Evolutionary conservation across 2,329 filamentous ascomycete genomes (phyloP).

Genomic region (Acrocalymma vagum): DNA sequence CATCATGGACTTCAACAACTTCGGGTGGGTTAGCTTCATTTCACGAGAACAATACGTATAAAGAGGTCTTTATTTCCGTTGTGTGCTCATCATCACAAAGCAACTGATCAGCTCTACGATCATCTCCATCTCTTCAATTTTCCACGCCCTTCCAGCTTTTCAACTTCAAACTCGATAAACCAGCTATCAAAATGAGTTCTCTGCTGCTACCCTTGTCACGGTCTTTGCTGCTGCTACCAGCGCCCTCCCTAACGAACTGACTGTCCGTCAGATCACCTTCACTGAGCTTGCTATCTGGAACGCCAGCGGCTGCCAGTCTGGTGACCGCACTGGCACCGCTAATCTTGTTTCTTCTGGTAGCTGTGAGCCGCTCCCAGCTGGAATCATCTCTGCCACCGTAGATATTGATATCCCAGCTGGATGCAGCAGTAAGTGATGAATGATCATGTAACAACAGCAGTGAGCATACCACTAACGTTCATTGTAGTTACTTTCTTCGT

Average conservation of each 20-base stretch:
- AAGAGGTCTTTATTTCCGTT: too few relatives aligned
- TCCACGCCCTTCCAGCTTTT: too few relatives aligned
- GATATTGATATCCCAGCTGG: slow-evolving; percentile 3
- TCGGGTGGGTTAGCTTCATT: too few relatives aligned
- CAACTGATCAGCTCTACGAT: too few relatives aligned
- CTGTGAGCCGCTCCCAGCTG: slow-evolving; percentile 3
- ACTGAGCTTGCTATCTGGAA: slow-evolving; percentile 3
- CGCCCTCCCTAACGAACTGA: not conserved
- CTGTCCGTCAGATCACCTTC: slow-evolving; percentile 7
- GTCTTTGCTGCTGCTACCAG: slow-evolving; percentile 2
- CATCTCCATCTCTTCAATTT: too few relatives aligned
- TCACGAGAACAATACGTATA: too few relatives aligned
- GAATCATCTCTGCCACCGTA: slow-evolving; percentile 2
- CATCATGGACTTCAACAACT: too few relatives aligned
- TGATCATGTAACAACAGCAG: not conserved
- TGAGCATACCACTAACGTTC: not conserved
- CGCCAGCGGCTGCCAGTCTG: slow-evolving; percentile 2
- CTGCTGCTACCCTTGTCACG: not conserved
- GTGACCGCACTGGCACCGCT: slow-evolving; percentile 2
- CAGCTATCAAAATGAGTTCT: slow-evolving; percentile 10
- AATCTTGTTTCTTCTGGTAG: not conserved
- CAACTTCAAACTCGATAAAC: too few relatives aligned
- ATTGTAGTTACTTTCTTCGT: slow-evolving; percentile 5
- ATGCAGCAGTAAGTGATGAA: slow-evolving; percentile 7
- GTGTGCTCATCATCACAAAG: too few relatives aligned